A percentile compares a stretch with the other conserved stretches of the same genome.
Conservation (phyloP, 192 early-diverging fungal genomes). For the Podochytrium sp. region DNA sequence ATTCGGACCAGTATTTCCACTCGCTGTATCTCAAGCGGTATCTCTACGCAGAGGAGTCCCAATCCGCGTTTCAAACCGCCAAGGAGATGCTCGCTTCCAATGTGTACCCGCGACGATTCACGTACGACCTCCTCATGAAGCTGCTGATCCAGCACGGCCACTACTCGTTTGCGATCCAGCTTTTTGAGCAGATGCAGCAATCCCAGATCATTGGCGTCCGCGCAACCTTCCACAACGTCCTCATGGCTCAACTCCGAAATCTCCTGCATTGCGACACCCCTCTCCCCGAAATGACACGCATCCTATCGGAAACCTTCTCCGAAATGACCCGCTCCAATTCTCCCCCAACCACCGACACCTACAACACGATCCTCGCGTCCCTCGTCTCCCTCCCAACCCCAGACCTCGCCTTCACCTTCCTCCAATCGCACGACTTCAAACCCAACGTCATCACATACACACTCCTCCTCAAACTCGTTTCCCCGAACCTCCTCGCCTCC, state of each 20-base stretch:
- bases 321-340: not conserved
- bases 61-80: not conserved
- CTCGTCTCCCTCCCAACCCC: not conserved
- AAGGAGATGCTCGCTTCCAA: not conserved
- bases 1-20: slow-evolving; percentile 11
- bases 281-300: not conserved
- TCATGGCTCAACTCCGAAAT: not conserved
- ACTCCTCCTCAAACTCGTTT: slow-evolving; percentile 5
- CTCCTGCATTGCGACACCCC: not conserved
- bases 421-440: not conserved
- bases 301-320: not conserved
- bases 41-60: not conserved
- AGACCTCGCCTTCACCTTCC: slow-evolving; percentile 4
- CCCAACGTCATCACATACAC: slow-evolving; percentile 20
- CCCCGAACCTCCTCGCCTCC: not conserved
- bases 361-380: not conserved
- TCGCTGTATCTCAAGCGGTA: not conserved
- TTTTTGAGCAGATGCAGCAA: slow-evolving; percentile 22
- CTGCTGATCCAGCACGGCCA: not conserved
- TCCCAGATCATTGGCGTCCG: not conserved
- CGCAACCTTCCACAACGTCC: not conserved
- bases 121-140: slow-evolving; percentile 18
- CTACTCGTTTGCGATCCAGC: not conserved
- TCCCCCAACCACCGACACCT: not conserved
- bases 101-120: slow-evolving; percentile 4